Evolutionary conservation across 2,329 filamentous ascomycete species (phyloP), one percentile per base, ranked within the genome.

Genomic region (Stagonosporopsis cucurbitacearum): DNA sequence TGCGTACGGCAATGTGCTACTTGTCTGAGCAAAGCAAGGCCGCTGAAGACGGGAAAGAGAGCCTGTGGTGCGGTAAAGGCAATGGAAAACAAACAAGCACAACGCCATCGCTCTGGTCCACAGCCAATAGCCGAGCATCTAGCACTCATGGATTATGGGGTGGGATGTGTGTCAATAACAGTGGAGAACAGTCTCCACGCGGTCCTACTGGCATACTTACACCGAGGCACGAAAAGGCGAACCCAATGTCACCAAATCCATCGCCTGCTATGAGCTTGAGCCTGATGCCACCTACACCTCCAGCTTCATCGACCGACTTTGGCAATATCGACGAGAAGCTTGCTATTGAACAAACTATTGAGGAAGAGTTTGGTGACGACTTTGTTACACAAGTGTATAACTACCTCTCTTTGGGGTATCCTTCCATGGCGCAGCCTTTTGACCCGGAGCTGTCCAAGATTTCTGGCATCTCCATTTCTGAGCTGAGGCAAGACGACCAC

Each of bases 381-480:
- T 96, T 97, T 72, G 86, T 97, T 52, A 96, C 93, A 0, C 94
- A 98, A 75, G 93, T 98, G 7, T 98, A 96, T 82, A 97, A 98
- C 75, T 98, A 98, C 75, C 82, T 98, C 15, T 96, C 92, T 0
- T 83, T 98, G 5, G 94, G 94, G 5, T 97, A 97, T 74, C 93
- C 94, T 3, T 88, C 91, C 30, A 86, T 92, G 68, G 94, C 93
- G 11, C 86, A 89, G 20, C 84, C 86, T 33, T 98, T 91, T 69
- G 94, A 98, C 70, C 84, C 88, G 11, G 94, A 98, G 78, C 81
- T 98, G 19, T 86, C 88, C 64, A 91, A 90, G 71, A 96, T 97
- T 53, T 90, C 88, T 28, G 82, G 84, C 9, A 86, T 96, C 6
- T 72, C 84, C 0, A 71, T 94, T 7, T 79, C 82, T 2, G 88